Evolutionary conservation across 2,329 filamentous ascomycete species (phyloP), one percentile per base, ranked within the genome.

Genomic region (Penicillium decumbens): DNA sequence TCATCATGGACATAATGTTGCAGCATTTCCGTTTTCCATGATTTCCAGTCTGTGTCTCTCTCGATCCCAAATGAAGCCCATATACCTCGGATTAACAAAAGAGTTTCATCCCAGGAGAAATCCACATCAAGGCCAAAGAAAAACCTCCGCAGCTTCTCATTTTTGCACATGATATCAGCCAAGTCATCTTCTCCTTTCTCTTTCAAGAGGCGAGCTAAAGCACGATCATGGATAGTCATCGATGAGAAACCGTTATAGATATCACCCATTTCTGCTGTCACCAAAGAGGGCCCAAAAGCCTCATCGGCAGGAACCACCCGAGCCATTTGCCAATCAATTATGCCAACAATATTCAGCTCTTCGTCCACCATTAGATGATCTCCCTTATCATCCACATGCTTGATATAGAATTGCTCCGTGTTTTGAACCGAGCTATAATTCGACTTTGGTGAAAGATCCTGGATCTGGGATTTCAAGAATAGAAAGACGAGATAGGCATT

Each of bases 241-340:
- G 38, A 52, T 12, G 49, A 50, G 9, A 25, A 5, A 29, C 46
- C 53, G 33, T 54, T 25, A 18, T 54, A 47, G 5, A 52, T 43
- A 32, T 30, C 43, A 27, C 28, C 41, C 49, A 50, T 55, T 15
- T 55, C 40, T 23, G 49, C 49, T n/a, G 49, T 55, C 15, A 50
- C 47, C 27, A 52, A 46, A 47, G 53, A 55, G 3, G 49, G 47
- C 20, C 49, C 48, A 46, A 54, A 54, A 2, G 41, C 51, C 44
- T 56, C 40, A 32, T 3, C 28, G 4, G 54, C 45, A 38, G 32
- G 53, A 5, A 55, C 52, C 3, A 48, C 50, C 20, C 50, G 43
- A 43, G 64, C 58, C 64, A 63, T 68, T 47, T 73, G 67, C 72
- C 72, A 77, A 51, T 77, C 72, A 46, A 77, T 75, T 23, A 77